phyloP scores from a whole-genome alignment of 176 grass and related monocot species.

The Aegilops sharonensis region DNA sequence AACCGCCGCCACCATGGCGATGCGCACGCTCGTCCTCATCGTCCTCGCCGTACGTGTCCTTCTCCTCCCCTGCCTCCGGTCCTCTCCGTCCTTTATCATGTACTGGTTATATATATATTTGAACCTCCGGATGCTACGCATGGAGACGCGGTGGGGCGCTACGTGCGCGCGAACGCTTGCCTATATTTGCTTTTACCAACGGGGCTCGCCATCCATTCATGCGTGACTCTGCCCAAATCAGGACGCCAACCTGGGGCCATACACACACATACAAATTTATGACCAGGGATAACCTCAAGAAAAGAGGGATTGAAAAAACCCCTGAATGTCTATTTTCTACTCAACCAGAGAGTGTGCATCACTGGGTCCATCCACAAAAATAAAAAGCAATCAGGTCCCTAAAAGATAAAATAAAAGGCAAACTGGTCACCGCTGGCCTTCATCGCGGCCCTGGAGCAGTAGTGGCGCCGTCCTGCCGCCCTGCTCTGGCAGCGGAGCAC shows the following conservation, averaged over 20 bases:
- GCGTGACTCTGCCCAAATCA: background rate
- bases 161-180: background rate
- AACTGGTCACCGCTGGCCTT: no score
- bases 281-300: no score
- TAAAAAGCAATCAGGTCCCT: no score
- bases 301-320: no score
- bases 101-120: background rate
- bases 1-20: background rate
- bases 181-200: background rate
- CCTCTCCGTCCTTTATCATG: background rate
- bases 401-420: no score
- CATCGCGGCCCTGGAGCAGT: no score
- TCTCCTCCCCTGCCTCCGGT: background rate
- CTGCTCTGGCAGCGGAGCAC: no score
- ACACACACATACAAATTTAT: no score
- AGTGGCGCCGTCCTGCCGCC: no score
- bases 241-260: background rate
- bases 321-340: no score
- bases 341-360: no score
- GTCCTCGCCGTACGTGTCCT: background rate
- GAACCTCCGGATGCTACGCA: background rate
- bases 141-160: conserved; percentile 9
- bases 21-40: conserved; percentile 4
- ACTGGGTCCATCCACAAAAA: no score
- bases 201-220: background rate